These are phyloP conservation scores for Phytophthora podocarpi DNA, from an alignment of 352 stramenopile species.

Conservation along the genomic window DNA sequence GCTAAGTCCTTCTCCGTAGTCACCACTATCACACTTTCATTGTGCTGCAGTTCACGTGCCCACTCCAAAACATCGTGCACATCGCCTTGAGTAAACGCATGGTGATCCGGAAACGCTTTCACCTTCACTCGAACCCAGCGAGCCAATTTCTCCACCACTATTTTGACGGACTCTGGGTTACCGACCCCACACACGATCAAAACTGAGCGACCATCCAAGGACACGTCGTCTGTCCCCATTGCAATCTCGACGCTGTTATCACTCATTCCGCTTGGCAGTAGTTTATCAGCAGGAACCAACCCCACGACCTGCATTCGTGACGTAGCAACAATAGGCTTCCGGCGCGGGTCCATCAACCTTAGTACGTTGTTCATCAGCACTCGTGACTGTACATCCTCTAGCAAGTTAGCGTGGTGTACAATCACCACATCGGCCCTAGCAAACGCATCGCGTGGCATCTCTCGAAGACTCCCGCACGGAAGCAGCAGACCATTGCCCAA, in stretches of 20 bases:
- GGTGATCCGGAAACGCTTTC: constrained; percentile 67
- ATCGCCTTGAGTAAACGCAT: constrained; percentile 51
- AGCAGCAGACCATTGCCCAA: constrained; percentile 70
- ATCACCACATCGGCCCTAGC: constrained; percentile 56
- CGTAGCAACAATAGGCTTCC: constrained; percentile 44
- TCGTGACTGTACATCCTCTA: constrained; percentile 13
- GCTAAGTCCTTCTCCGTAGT: constrained; percentile 75
- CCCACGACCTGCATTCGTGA: constrained; percentile 53
- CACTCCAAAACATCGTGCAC: constrained; percentile 32
- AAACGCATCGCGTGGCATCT: constrained; percentile 50
- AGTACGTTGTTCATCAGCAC: constrained; percentile 25
- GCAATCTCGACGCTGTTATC: background rate
- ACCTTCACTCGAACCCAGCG: constrained; percentile 39
- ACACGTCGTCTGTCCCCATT: background rate
- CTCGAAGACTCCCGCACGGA: constrained; percentile 59
- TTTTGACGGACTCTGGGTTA: constrained; percentile 62
- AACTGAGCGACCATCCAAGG: constrained; percentile 26
- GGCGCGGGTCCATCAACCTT: constrained; percentile 1
- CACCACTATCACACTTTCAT: constrained; percentile 44
- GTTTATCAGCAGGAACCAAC: constrained; percentile 17
- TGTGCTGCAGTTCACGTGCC: constrained; percentile 14
- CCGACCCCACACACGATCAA: constrained; percentile 67
- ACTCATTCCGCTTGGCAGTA: constrained; percentile 2
- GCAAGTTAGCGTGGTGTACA: constrained; percentile 62
- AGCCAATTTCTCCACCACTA: constrained; percentile 43